These are phyloP conservation scores for Ballota nigra DNA, from an alignment of 257 asterid genomes.

Conservation along the genomic window DNA sequence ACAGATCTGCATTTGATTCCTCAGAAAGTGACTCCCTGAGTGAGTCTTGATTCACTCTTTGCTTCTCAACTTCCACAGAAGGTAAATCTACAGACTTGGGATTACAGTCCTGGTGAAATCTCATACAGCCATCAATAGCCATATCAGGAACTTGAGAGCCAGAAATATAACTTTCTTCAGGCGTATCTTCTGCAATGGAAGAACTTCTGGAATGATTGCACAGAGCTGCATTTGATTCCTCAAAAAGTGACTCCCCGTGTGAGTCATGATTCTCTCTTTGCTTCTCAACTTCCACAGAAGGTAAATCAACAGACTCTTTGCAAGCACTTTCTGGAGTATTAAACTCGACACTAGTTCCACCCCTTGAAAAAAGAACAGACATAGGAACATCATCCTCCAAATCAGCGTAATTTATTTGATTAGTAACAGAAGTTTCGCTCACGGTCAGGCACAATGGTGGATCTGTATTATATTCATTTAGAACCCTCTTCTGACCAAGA, in stretches of 20 bases:
- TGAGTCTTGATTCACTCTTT: not conserved
- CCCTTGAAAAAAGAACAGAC: slow-evolving; percentile 16
- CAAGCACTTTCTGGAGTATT: slow-evolving; percentile 27
- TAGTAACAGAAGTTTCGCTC: slow-evolving; percentile 31
- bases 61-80: too few species aligned
- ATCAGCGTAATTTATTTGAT: slow-evolving; percentile 41
- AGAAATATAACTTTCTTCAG: slow-evolving; percentile 29
- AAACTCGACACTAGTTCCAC: slow-evolving; percentile 27
- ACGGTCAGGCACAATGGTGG: slow-evolving; percentile 22
- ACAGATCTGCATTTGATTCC: slow-evolving; percentile 4
- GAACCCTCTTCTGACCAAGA: slow-evolving; percentile 20
- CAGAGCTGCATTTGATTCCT: slow-evolving; percentile 30
- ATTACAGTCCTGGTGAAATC: too few species aligned
- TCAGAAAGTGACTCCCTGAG: not conserved
- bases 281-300: slow-evolving; percentile 30
- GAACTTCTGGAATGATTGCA: slow-evolving; percentile 26
- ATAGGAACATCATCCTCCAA: slow-evolving; percentile 39
- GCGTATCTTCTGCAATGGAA: slow-evolving; percentile 26
- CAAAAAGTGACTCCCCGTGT: slow-evolving; percentile 20
- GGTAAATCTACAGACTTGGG: not conserved
- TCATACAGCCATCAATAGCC: slow-evolving; percentile 12
- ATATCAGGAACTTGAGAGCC: slow-evolving; percentile 31
- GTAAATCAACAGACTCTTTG: slow-evolving; percentile 28
- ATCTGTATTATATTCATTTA: slow-evolving; percentile 23
- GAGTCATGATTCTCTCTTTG: slow-evolving; percentile 18